phyloP scores from a whole-genome alignment of 768 basidiomycete genomes.

The Pleurotus platypus region DNA sequence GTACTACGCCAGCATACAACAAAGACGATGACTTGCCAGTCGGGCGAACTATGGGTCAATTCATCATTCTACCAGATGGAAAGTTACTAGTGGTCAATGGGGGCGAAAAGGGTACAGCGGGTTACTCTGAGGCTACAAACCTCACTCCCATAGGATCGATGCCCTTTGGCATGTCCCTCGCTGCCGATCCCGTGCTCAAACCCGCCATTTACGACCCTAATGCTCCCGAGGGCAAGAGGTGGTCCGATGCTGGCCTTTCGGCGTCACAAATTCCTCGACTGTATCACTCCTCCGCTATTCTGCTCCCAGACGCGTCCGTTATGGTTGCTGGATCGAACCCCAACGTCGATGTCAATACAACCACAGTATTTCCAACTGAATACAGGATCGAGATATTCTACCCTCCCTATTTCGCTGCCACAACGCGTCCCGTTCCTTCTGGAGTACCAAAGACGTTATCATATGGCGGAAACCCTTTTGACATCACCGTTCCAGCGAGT shows the following conservation, averaged over 20 bases:
- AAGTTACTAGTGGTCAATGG: slow-evolving; percentile 83
- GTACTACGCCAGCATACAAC: slow-evolving; percentile 53
- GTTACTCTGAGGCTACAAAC: slow-evolving; percentile 63
- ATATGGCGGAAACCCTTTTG: slow-evolving; percentile 83
- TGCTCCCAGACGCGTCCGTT: slow-evolving; percentile 84
- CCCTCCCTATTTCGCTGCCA: slow-evolving; percentile 79
- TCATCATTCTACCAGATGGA: slow-evolving; percentile 78
- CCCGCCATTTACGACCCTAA: slow-evolving; percentile 86
- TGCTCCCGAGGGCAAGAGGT: slow-evolving; percentile 65
- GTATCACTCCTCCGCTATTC: slow-evolving; percentile 91
- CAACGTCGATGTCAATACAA: slow-evolving; percentile 73
- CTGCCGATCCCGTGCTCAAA: slow-evolving; percentile 71
- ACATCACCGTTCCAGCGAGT: slow-evolving; percentile 62
- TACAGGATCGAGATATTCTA: slow-evolving; percentile 89
- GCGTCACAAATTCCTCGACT: slow-evolving; percentile 70
- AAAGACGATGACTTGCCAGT: slow-evolving; percentile 76
- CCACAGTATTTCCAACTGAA: slow-evolving; percentile 66
- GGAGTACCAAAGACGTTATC: slow-evolving; percentile 71
- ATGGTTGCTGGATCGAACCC: slow-evolving; percentile 93
- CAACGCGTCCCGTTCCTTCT: slow-evolving; percentile 61
- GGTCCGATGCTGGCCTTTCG: slow-evolving; percentile 64
- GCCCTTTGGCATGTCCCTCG: slow-evolving; percentile 73
- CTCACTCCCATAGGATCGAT: slow-evolving; percentile 45
- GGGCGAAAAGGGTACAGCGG: slow-evolving; percentile 82
- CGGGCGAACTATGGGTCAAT: slow-evolving; percentile 88